A percentile compares a stretch with the other conserved stretches of the same genome.
phyloP scores from a whole-genome alignment of 2,329 filamentous ascomycete species.

The Pseudocercospora macadamiae region DNA sequence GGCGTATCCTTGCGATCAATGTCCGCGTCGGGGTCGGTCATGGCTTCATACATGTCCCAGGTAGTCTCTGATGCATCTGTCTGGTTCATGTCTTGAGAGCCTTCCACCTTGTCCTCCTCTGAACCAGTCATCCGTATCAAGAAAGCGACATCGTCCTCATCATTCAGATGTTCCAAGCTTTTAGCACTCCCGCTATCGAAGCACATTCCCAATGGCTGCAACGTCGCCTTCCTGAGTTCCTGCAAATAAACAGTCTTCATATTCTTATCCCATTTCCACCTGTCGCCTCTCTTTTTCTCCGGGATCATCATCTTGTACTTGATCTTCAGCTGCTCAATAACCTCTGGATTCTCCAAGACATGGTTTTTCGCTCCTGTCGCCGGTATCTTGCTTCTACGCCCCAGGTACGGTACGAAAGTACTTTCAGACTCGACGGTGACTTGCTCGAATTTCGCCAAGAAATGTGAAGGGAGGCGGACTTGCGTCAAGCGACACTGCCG shows the following conservation, averaged over 20 bases:
- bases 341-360: conserved; percentile 13
- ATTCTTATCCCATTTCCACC: conserved; percentile 45
- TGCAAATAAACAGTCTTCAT: conserved; percentile 60
- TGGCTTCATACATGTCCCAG: no score
- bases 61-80: no score
- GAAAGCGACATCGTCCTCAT: no score
- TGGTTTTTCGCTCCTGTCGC: conserved; percentile 5
- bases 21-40: no score
- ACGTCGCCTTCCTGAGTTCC: conserved; percentile 51
- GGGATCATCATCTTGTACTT: conserved; percentile 6
- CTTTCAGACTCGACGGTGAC: not conserved
- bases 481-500: conserved; percentile 59
- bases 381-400: no score
- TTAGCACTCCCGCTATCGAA: no score
- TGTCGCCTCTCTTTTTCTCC: not conserved
- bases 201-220: conserved; percentile 43
- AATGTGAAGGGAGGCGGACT: conserved; percentile 59
- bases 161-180: no score
- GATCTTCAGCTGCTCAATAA: not conserved
- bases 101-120: no score
- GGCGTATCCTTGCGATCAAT: no score
- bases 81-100: no score
- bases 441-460: conserved; percentile 61
- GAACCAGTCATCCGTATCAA: no score
- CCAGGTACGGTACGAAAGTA: conserved; percentile 59